Evolutionary conservation across 2,329 filamentous ascomycete genomes (phyloP).

Genomic region (Hypocreales sp.): DNA sequence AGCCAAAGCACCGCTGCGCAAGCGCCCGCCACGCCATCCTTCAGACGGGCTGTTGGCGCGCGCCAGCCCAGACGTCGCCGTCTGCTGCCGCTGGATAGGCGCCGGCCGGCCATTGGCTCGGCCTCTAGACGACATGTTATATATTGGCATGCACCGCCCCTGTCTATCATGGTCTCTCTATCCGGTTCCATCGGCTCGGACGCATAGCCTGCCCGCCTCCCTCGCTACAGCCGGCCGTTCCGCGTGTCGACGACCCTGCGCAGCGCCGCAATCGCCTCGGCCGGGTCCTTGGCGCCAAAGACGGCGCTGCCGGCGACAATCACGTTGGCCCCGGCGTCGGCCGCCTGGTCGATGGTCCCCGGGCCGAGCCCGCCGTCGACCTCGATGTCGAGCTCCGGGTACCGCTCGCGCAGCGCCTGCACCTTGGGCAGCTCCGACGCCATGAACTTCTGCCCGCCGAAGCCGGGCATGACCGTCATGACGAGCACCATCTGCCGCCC

Average conservation of each 20-base stretch:
- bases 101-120: too few species aligned
- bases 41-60: too few species aligned
- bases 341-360: conserved; percentile 82
- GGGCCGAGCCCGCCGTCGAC: conserved; percentile 87
- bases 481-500: conserved; percentile 76
- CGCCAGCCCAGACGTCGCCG: too few species aligned
- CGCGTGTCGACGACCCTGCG: conserved; percentile 61
- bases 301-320: conserved; percentile 95
- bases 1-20: too few species aligned
- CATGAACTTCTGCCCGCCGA: conserved; percentile 98
- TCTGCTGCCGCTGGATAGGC: too few species aligned
- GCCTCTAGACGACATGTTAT: too few species aligned
- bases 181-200: too few species aligned
- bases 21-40: too few species aligned
- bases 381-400: conserved; percentile 91
- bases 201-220: too few species aligned
- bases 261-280: conserved; percentile 71
- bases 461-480: conserved; percentile 96
- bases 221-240: conserved; percentile 24
- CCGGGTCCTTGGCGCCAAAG: conserved; percentile 80
- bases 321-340: conserved; percentile 91
- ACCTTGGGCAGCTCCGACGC: conserved; percentile 91
- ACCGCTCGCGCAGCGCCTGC: conserved; percentile 61
- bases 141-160: too few species aligned
- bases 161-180: too few species aligned